Conservation (phyloP, 805 yeast species). For the Metschnikowia amazonensis region DNA sequence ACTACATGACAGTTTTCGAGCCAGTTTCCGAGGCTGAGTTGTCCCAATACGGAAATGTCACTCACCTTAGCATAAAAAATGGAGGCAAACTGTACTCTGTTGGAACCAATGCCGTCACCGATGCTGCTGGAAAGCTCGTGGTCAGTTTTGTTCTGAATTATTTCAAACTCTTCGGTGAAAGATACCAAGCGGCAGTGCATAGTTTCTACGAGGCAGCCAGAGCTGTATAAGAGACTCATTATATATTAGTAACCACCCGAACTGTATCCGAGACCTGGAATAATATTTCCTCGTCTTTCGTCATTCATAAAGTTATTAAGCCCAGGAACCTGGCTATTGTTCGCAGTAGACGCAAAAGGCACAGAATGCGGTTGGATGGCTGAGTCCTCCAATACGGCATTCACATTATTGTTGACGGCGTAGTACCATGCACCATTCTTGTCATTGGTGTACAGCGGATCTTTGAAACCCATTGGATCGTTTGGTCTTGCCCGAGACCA, state of each 20-base stretch:
- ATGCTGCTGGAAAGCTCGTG: conserved; percentile 10
- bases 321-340: conserved; percentile 15
- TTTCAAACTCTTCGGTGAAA: conserved; percentile 16
- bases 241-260: not conserved
- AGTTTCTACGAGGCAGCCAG: conserved; percentile 12
- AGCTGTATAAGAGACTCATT: not conserved
- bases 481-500: conserved; percentile 94
- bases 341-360: not conserved
- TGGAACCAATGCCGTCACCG: conserved; percentile 1
- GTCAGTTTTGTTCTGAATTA: conserved; percentile 14
- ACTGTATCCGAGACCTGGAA: conserved; percentile 13
- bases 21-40: conserved; percentile 15
- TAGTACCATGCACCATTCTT: conserved; percentile 57
- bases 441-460: conserved; percentile 71
- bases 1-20: conserved; percentile 39
- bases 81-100: conserved; percentile 11
- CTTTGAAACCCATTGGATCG: conserved; percentile 78
- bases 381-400: conserved; percentile 31
- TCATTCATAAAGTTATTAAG: conserved; percentile 11
- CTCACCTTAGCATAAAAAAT: conserved; percentile 11
- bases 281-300: conserved; percentile 6
- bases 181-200: conserved; percentile 17
- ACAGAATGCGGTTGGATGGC: conserved; percentile 1
- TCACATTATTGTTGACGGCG: conserved; percentile 42
- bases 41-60: conserved; percentile 8